Evolutionary conservation across 257 asterid genomes (phyloP).

Genomic region (Nicotiana attenuata): DNA sequence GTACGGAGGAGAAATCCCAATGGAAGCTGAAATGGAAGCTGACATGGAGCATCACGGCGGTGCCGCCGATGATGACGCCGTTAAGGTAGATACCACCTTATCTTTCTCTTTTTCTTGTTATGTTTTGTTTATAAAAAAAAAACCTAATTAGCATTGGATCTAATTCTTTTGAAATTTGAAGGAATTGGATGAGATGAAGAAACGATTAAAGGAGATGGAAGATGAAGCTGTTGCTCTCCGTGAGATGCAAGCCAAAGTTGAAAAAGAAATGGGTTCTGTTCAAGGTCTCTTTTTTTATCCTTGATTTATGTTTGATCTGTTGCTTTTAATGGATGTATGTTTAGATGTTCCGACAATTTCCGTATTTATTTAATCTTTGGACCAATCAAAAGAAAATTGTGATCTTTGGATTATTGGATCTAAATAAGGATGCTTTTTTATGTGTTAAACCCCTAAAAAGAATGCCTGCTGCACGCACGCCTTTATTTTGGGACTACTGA

Average conservation of each 20-base stretch:
- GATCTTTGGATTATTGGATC: not conserved
- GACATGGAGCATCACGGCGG: conserved; percentile 26
- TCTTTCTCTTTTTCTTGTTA: not conserved
- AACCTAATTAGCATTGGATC: conserved; percentile 12
- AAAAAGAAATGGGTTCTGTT: conserved; percentile 46
- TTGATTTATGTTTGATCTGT: not conserved
- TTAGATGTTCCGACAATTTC: not conserved
- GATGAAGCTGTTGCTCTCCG: conserved; percentile 48
- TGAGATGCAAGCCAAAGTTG: conserved; percentile 48
- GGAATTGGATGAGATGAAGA: conserved; percentile 54
- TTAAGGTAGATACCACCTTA: conserved; percentile 15
- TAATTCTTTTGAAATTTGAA: not conserved
- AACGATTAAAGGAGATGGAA: conserved; percentile 48
- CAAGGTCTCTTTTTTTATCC: conserved; percentile 21
- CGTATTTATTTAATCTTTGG: not conserved
- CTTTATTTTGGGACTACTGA: not conserved
- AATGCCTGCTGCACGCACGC: not conserved
- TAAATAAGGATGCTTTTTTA: not conserved
- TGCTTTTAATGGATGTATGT: not conserved
- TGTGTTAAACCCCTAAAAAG: not conserved
- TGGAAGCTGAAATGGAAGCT: conserved; percentile 46
- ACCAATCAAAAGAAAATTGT: not conserved
- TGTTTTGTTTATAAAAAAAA: not conserved
- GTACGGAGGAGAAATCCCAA: conserved; percentile 46
- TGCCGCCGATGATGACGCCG: conserved; percentile 39